Evolutionary conservation across 768 basidiomycete genomes (phyloP), one percentile per base, ranked within the genome.

Genomic region (Mycena floridula): DNA sequence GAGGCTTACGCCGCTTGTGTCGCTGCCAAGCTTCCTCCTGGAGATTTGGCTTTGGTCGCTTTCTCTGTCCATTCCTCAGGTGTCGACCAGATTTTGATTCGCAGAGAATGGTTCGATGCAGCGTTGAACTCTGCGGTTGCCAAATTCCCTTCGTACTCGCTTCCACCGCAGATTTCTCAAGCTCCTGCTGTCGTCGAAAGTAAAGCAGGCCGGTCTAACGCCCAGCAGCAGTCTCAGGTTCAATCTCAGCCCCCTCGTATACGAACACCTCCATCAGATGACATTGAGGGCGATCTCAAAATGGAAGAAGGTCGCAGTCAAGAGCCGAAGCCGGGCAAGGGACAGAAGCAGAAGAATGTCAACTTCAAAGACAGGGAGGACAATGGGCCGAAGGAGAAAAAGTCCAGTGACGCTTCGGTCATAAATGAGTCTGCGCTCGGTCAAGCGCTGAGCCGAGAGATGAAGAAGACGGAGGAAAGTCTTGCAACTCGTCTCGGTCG

Each of bases 61-160:
- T 92, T 90, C 65, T 87, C 85, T 2, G 88, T 92, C n/a, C 89
- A 91, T 58, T 82, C 85, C 15, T 79, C 76, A n/a, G 89, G 89
- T 27, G 89, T 92, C 12, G 89, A 92, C 57, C 89, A 92, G 57
- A 79, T 92, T 23, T 75, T 92, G 42, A 83, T 92, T 53, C 79
- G 85, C 51, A 86, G 79, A 61, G 89, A 92, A 56, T 89, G 87
- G 85, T 89, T 77, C 52, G 85, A 89, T 50, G 56, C 67, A n/a
- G 88, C 87, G 0, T 62, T 87, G 26, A 56, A 66, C 6, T 62
- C 69, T 15, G 69, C 81, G 5, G 60, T 64, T 8, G 70, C 79
- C 51, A 89, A 86, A 57, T 79, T 82, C 63, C 88, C 88, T 15
- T 28, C 67, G 21, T 69, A 73, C 52, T 40, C 54, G 16, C 50